A percentile compares a stretch with the other conserved stretches of the same genome.
phyloP scores from a whole-genome alignment of 768 basidiomycete genomes.

The Galerina sulciceps region DNA sequence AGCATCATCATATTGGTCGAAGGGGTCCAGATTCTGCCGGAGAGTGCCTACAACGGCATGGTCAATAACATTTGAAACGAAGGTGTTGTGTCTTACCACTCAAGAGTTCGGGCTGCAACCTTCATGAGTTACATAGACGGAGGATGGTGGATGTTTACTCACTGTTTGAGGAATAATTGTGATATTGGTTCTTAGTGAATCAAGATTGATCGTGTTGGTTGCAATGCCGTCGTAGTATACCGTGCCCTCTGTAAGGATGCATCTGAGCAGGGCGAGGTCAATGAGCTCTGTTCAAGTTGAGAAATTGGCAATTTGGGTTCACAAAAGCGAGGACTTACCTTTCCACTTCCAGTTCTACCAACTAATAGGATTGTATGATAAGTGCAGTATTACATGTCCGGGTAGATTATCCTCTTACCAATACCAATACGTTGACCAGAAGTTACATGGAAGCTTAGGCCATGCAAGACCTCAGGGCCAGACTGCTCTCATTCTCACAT shows the following conservation, averaged over 20 bases:
- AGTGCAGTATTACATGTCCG: no score
- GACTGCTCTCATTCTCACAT: slow-evolving; percentile 28
- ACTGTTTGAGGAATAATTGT: slow-evolving; percentile 64
- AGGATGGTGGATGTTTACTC: slow-evolving; percentile 11
- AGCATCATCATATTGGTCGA: slow-evolving; percentile 57
- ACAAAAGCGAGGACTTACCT: slow-evolving; percentile 28
- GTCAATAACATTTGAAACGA: neutral
- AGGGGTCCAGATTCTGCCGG: slow-evolving; percentile 68
- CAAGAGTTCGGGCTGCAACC: slow-evolving; percentile 16
- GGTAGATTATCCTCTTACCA: slow-evolving; percentile 12
- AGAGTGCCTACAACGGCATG: slow-evolving; percentile 45
- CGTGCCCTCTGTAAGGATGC: slow-evolving; percentile 59
- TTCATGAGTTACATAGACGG: neutral
- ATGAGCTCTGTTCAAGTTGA: slow-evolving; percentile 44
- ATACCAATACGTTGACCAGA: slow-evolving; percentile 63
- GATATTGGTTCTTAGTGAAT: slow-evolving; percentile 58
- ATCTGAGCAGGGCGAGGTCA: slow-evolving; percentile 45
- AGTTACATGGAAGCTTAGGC: slow-evolving; percentile 54
- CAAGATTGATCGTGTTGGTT: slow-evolving; percentile 54
- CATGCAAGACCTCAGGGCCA: slow-evolving; percentile 57
- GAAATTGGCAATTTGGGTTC: neutral
- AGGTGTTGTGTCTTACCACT: slow-evolving; percentile 6
- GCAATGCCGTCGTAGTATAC: slow-evolving; percentile 60
- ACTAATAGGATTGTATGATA: slow-evolving; percentile 27
- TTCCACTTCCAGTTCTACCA: slow-evolving; percentile 54